These are phyloP conservation scores for Avena insularis DNA, from an alignment of 176 grass and related monocot species.

Conservation along the genomic window DNA sequence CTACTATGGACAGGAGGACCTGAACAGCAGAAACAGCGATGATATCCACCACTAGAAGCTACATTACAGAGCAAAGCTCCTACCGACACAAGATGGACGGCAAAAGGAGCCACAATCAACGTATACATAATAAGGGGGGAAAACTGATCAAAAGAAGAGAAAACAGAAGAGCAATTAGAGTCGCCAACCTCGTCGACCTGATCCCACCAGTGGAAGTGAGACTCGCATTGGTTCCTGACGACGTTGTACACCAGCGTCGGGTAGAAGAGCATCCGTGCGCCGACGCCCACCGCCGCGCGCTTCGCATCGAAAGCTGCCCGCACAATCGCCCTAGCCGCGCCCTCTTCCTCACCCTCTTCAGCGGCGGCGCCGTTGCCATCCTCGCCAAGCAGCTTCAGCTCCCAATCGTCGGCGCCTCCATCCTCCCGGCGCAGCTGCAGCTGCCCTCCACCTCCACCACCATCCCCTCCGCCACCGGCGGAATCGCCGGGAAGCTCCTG, in stretches of 20 bases:
- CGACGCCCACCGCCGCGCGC: slow-evolving; percentile 78
- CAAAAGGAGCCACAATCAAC: not conserved
- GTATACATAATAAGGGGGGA: not conserved
- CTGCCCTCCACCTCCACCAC: not conserved
- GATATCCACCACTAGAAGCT: not conserved
- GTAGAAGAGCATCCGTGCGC: slow-evolving; percentile 91
- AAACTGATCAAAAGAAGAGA: not conserved
- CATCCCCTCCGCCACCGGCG: not conserved
- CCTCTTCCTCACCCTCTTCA: not conserved
- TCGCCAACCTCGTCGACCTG: slow-evolving; percentile 74
- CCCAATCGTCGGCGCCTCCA: slow-evolving; percentile 6
- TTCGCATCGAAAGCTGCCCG: slow-evolving; percentile 60
- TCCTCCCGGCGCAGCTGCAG: slow-evolving; percentile 22
- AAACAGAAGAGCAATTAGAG: not conserved
- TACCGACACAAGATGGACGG: not conserved
- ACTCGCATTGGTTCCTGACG: slow-evolving; percentile 69
- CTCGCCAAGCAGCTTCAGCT: slow-evolving; percentile 12
- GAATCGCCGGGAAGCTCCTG: slow-evolving; percentile 65
- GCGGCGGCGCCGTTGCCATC: not conserved
- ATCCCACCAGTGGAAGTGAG: slow-evolving; percentile 99
- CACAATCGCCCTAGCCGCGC: slow-evolving; percentile 30
- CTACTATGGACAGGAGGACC: not conserved
- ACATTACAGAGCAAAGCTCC: slow-evolving; percentile 23
- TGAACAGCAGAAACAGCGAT: not conserved
- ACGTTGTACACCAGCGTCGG: slow-evolving; percentile 95